Evolutionary conservation across 2,329 filamentous ascomycete genomes (phyloP), one percentile per base, ranked within the genome.

Genomic region (Nigrospora osmanthi): DNA sequence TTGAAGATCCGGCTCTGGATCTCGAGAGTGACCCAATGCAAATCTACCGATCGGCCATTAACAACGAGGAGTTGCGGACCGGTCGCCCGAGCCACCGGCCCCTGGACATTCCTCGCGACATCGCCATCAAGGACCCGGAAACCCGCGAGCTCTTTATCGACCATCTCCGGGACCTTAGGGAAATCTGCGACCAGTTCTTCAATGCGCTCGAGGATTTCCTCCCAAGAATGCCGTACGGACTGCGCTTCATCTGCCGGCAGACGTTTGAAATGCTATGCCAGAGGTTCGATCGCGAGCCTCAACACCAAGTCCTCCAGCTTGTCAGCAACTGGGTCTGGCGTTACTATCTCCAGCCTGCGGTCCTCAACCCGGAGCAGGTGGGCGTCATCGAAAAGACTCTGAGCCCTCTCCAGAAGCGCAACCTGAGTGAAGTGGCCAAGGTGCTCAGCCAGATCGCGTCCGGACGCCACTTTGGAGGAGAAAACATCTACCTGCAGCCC

Each of bases 21-120:
- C 74, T 98, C 23, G 93, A 98, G 66, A 96, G 91, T 61, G 93
- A 98, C 59, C 93, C 93, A 0, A 85, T 97, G 72, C 91, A 97
- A 56, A 98, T 98, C 46, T 97, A 98, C 66, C 81, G 87, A 36
- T 93, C 89, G 6, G 84, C 89, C 13, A 94, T 98, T 68, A 97
- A 94, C 69, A 95, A 98, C 56, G 91, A 97, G 64, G 93, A 98
- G 66, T 80, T 98, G 19, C 83, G 89, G 15, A 98, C 93, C 0
- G 93, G 93, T 5, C 81, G 82, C 52, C 81, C 88, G 16, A 95
- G 90, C 61, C 79, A 78, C 41, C 79, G 93, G 50, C 86, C 83
- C 32, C 80, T 88, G 13, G 89, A 96, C 54, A 84, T 98, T 32
- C 85, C 89, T 1, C 81, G 90, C 50, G 93, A 98, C 61, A 76